Evolutionary conservation across 352 stramenopile genomes (phyloP), one percentile per base, ranked within the genome.

Genomic region (Globisporangium canariense): DNA sequence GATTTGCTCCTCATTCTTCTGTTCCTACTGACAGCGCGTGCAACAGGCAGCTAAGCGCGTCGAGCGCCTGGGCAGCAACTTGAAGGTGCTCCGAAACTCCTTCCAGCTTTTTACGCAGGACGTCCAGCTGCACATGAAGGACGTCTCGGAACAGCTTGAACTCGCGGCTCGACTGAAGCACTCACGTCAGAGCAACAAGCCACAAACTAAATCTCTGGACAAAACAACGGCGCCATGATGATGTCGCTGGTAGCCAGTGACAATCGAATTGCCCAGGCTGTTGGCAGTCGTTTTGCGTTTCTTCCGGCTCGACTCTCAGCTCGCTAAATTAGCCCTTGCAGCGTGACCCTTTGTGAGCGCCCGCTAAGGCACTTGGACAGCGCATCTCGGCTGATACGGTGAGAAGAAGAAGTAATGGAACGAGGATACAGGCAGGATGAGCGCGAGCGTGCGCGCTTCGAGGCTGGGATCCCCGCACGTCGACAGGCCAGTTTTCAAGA

Each of bases 21-120:
- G 9, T 55, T 41, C 28, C 11, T 59, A 16, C 14, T 60, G 7
- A n/a, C 30, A 85, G 67, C 75, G 78, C 9, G 61, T 88, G 4
- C 58, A 57, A 2, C 51, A 54, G 5, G 64, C 75, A 28, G 69
- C 69, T 16, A 58, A 71, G 22, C 76, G 79, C 7, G 71, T 90
- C 0, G 75, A 83, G 30, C 67, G 46, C 0, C 45, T 90, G 38
- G 66, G 68, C 46, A 59, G 60, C 4, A 75, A 74, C 14, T 56
- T 90, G 32, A 77, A 82, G 49, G 68, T 51, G 32, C 77, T 90
- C 41, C 77, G 76, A 18, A 66, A 58, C 11, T 90, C 81, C 2
- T 90, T 90, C 49, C 67, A 79, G 49, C 46, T 89, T 9, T 89
- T 89, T 59, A 88, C 76, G 1, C 55, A 60, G 3, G 77, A 89